Base-by-base conservation (phyloP, 768 basidiomycete species). In the Filobasidium wieringae region DNA sequence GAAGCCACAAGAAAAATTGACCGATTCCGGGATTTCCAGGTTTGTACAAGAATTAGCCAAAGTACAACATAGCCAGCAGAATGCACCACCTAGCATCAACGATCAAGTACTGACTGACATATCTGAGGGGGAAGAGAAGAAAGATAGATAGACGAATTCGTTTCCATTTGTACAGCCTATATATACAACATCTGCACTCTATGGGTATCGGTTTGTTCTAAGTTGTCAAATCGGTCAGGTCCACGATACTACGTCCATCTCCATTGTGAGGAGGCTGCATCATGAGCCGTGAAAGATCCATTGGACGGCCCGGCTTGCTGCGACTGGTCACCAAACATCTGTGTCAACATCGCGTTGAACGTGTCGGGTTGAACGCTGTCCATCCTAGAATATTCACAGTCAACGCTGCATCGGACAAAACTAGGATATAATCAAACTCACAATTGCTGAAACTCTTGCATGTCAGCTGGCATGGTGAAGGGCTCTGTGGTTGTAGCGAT, bases 31-130 rank as follows among this genome's bases (percentile, higher is more conserved):
- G 2, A 12, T 11, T 54, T 3, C 6, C 31, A 55, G 54, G 54
- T 55, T 55, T 29, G 54, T 55, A 12, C 40, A 40, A 17, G 54
- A 55, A 17, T 30, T 55, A 15, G 2, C 40, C 2, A 55, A 24
- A 31, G 54, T 55, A 17, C 54, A 55, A 31, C 40, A 26, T 22
- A 32, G 27, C 2, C 32, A 40, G 41, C 54, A 55, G 30, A 55
- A 55, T 26, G 40, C 54, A 2, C 54, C 54, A 43, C 54, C 54
- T 19, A 22, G 17, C 9, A 17, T 32, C 22, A 43, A 55, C n/a
- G 50, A 34, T 22, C 36, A 30, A 8, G 36, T 51, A 51, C 50
- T 34, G n/a, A 4, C 27, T 4, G 5, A n/a, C n/a, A n/a, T n/a
- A n/a, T n/a, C n/a, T n/a, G 43, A 47, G 43, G 4, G 22, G 14